These are phyloP conservation scores for Aspergillus tubingensis DNA, from an alignment of 2,329 filamentous ascomycete species.

Conservation along the genomic window DNA sequence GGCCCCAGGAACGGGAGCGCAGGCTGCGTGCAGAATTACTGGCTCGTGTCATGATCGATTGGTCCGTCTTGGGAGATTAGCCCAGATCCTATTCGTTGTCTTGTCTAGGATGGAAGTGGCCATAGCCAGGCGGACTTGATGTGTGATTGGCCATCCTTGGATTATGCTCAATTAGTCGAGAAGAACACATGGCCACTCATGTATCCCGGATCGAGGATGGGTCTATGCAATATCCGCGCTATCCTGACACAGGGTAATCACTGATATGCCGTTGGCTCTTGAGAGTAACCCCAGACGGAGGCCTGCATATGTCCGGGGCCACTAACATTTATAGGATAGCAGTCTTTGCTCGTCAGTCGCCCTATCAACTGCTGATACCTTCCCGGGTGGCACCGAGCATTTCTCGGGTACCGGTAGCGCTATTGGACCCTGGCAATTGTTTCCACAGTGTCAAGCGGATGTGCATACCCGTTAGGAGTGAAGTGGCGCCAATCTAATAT, in stretches of 20 bases:
- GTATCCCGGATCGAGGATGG: not conserved
- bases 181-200: not conserved
- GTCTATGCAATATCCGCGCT: not conserved
- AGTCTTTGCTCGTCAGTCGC: not conserved
- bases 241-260: not conserved
- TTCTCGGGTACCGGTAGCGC: not conserved
- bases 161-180: not conserved
- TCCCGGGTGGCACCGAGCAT: not conserved
- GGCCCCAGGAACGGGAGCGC: not conserved
- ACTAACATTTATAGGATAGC: not conserved
- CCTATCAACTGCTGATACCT: not conserved
- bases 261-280: not conserved
- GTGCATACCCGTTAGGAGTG: not conserved
- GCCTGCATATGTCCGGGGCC: not conserved
- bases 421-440: not conserved
- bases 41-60: not conserved
- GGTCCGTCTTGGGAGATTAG: not conserved
- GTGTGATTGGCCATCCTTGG: not conserved
- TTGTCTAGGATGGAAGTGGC: not conserved
- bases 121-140: not conserved
- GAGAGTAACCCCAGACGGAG: not conserved
- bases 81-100: not conserved
- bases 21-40: not conserved
- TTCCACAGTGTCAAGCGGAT: not conserved
- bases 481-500: not conserved